Evolutionary conservation across 352 stramenopile species (phyloP).

Genomic region (Globisporangium mamillatum): DNA sequence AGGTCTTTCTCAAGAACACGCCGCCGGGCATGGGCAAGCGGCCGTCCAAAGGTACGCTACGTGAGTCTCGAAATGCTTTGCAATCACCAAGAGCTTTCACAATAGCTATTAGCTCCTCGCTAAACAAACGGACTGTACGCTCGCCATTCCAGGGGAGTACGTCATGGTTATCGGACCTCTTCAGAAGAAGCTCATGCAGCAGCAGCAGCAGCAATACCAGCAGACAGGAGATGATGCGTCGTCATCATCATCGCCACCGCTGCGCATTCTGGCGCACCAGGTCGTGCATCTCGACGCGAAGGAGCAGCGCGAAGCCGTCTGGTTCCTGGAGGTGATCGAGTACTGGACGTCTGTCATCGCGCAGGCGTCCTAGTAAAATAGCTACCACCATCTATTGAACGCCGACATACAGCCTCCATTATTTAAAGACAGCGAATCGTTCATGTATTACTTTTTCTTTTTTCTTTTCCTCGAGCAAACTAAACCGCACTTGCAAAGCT

Average conservation of each 20-base stretch:
- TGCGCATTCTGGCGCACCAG: constrained; percentile 53
- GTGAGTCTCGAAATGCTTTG: no score
- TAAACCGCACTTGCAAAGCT: neutral
- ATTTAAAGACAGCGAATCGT: constrained; percentile 2
- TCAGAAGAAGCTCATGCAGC: constrained; percentile 30
- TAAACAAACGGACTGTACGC: no score
- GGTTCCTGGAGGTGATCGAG: constrained; percentile 72
- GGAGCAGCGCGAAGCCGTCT: constrained; percentile 55
- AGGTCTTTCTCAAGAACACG: constrained; percentile 61
- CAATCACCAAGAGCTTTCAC: no score
- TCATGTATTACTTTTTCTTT: neutral
- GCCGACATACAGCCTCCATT: neutral
- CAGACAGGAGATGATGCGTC: constrained; percentile 7
- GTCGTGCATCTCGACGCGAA: constrained; percentile 55
- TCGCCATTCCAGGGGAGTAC: constrained; percentile 41
- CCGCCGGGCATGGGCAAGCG: constrained; percentile 40
- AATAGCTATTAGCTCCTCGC: no score
- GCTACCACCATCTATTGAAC: neutral
- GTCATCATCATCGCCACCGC: neutral
- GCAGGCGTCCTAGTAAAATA: neutral
- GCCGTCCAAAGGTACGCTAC: constrained; percentile 29
- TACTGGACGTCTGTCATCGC: constrained; percentile 55
- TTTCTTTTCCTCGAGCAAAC: neutral
- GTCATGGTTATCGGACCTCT: constrained; percentile 80
- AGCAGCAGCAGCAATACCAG: constrained; percentile 9